These are phyloP conservation scores for Styphnolobium japonicum DNA, from an alignment of 306 rosid species.

Conservation along the genomic window DNA sequence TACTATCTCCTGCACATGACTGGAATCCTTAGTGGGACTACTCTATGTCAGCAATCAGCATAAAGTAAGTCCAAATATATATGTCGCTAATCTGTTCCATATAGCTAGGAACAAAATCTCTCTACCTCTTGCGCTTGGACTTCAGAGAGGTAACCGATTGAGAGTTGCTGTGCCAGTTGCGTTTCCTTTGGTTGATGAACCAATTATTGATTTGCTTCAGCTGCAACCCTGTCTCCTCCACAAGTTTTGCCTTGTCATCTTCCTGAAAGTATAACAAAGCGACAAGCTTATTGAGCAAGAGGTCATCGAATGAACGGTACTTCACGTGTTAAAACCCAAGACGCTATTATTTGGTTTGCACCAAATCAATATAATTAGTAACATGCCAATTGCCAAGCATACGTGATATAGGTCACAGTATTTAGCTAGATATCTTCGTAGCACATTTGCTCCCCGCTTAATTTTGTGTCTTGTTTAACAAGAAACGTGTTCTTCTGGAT, in stretches of 20 bases:
- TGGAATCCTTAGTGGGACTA: neutral
- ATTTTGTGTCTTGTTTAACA: neutral
- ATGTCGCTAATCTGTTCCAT: conserved; percentile 7
- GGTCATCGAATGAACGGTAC: neutral
- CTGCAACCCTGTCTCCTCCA: conserved; percentile 98
- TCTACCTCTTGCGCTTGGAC: conserved; percentile 95
- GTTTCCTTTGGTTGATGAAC: conserved; percentile 98
- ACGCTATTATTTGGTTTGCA: neutral
- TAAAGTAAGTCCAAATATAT: conserved; percentile 30
- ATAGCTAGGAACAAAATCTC: conserved; percentile 8
- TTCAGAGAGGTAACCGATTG: conserved; percentile 89
- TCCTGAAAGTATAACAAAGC: conserved; percentile 49
- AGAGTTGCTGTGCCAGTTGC: conserved; percentile 97
- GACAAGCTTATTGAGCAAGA: neutral
- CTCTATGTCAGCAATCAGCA: neutral
- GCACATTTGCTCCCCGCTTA: neutral
- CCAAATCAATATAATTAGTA: neutral
- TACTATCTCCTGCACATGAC: neutral
- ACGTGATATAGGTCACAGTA: neutral
- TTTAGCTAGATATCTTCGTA: neutral
- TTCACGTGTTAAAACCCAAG: neutral
- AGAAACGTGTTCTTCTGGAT: neutral
- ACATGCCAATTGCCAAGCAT: neutral
- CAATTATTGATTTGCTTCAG: conserved; percentile 97
- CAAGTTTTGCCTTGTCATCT: conserved; percentile 98